These are phyloP conservation scores for Ganoderma lucidum DNA, from an alignment of 1,284 basidiomycete species.

Conservation along the genomic window DNA sequence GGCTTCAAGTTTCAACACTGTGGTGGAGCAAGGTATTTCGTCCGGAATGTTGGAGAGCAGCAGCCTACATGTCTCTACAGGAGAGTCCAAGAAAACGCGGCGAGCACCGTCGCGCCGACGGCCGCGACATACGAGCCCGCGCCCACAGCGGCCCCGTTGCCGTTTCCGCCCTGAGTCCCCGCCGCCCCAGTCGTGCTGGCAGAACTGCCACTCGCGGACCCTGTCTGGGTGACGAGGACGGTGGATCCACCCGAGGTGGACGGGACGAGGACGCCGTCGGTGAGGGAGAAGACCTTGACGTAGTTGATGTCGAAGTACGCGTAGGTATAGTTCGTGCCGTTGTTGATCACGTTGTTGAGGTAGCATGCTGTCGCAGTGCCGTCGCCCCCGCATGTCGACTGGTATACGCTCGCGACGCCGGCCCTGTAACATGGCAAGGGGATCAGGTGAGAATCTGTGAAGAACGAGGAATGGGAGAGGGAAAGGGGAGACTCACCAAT, in stretches of 20 bases:
- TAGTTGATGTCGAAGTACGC: slow-evolving; percentile 63
- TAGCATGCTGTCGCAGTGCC: slow-evolving; percentile 44
- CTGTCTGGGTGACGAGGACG: slow-evolving; percentile 29
- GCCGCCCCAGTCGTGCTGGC: slow-evolving; percentile 1
- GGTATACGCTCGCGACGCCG: slow-evolving; percentile 51
- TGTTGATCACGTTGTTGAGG: slow-evolving; percentile 61
- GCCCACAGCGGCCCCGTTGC: background rate
- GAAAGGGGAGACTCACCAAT: slow-evolving; percentile 47
- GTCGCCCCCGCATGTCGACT: slow-evolving; percentile 47
- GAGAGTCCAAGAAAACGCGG: slow-evolving; percentile 25
- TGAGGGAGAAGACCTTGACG: slow-evolving; percentile 52
- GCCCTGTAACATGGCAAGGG: slow-evolving; percentile 45
- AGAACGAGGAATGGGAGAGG: background rate
- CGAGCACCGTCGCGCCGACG: slow-evolving; percentile 19
- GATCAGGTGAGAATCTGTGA: background rate
- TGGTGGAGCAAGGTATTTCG: background rate
- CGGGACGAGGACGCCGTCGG: slow-evolving; percentile 32
- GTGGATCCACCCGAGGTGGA: slow-evolving; percentile 25
- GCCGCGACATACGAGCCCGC: slow-evolving; percentile 17
- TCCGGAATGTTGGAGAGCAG: background rate
- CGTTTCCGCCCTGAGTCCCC: slow-evolving; percentile 6
- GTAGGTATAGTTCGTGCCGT: slow-evolving; percentile 55
- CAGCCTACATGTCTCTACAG: background rate
- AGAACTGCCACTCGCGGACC: slow-evolving; percentile 8
- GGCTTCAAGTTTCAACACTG: no score